Evolutionary conservation across 345 rosid species (phyloP).

Genomic region (Linum trigynum): DNA sequence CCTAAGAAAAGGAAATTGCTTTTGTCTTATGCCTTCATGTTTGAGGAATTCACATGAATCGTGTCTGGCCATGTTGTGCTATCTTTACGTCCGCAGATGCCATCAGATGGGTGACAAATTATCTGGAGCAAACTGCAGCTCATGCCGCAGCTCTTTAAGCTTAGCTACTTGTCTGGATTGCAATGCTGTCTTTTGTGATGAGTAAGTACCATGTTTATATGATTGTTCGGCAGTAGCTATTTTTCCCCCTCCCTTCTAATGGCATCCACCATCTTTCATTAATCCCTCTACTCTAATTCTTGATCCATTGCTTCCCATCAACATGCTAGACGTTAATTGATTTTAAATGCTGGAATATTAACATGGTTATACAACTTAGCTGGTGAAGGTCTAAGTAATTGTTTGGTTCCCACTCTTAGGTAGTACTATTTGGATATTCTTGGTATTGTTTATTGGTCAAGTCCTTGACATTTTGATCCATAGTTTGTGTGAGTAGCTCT

Average conservation of each 20-base stretch:
- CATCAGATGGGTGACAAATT: conserved; percentile 37
- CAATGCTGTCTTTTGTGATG: conserved; percentile 45
- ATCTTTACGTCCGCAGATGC: conserved; percentile 40
- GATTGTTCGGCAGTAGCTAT: not conserved
- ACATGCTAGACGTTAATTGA: too few relatives aligned
- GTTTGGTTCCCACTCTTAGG: too few relatives aligned
- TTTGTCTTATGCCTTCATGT: not conserved
- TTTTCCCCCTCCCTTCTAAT: not conserved
- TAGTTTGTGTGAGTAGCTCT: not conserved
- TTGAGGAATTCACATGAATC: not conserved
- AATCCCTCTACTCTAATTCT: too few relatives aligned
- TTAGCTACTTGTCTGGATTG: conserved; percentile 62
- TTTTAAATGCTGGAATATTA: too few relatives aligned
- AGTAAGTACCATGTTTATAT: conserved; percentile 24
- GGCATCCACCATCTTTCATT: too few relatives aligned
- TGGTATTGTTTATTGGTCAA: too few relatives aligned
- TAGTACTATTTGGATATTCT: too few relatives aligned
- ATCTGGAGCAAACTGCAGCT: conserved; percentile 41
- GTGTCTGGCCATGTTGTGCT: conserved; percentile 4
- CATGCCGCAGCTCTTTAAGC: conserved; percentile 39
- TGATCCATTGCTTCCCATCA: too few relatives aligned
- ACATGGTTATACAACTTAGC: too few relatives aligned
- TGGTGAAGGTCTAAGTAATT: too few relatives aligned
- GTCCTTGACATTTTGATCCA: not conserved
- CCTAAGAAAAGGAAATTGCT: too few relatives aligned